Evolutionary conservation across 306 rosid genomes (phyloP), one percentile per base, ranked within the genome.

Genomic region (Senna siamea): DNA sequence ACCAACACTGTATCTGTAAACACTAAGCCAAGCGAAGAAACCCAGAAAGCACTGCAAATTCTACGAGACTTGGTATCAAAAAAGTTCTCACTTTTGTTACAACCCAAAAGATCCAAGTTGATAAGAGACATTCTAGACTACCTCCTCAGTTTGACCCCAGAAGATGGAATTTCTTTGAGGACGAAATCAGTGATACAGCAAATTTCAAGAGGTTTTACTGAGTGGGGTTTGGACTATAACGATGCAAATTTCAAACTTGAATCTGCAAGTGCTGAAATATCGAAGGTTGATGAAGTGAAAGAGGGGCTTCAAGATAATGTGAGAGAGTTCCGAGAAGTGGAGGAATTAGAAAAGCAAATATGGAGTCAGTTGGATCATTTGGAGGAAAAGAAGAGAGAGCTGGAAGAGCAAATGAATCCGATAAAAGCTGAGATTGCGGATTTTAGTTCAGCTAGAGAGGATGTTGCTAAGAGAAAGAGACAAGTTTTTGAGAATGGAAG

Each of bases 321-420:
- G 20, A 70, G 76, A 43, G 80, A 80, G 1, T 80, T 69, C 23
- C 13, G 52, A 65, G 77, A 69, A 22, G 23, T 19, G 51, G 68
- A 52, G 38, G 64, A 23, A 52, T 12, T 44, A 0, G 84, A 69
- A 46, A 69, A 60, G 9, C 43, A 11, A 28, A 40, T 75, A 47
- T 32, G 52, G 20, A 40, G 28, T 46, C 15, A 46, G 65, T 55
- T 80, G 73, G 73, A 18, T 0, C 2, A 7, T 38, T 55, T 75
- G 40, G 41, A 52, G 2, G 74, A 69, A 61, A 43, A 53, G 47
- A 80, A 80, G 70, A 80, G 70, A 60, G 50, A 53, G 13, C 80
- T 80, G 9, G 80, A 80, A 70, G 73, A 54, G 64, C 23, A 69
- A 75, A 62, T 80, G 17, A 69, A 55, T 54, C 74, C 74, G 43